Base-by-base conservation (phyloP, 192 early-diverging fungal genomes). In the Podila horticola region DNA sequence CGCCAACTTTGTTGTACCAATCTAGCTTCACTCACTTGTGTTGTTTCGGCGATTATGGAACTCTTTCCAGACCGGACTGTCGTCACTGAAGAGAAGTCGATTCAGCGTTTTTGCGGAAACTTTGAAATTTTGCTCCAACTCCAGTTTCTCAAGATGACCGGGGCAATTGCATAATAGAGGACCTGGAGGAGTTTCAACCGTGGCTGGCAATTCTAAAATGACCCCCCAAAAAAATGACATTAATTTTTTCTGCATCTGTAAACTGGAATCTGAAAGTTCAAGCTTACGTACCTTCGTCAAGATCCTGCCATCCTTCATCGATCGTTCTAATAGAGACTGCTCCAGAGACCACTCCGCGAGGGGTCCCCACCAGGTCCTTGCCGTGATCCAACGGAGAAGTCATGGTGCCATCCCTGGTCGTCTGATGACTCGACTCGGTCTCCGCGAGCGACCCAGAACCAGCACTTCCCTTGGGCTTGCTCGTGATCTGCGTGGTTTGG, bases 111-210 rank as follows among this genome's bases (percentile, higher is more conserved):
- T 93, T 22, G 92, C 93, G 4, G 90, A 85, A 20, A 90, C 31
- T 1, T 76, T 64, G 11, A 91, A 65, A 26, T 87, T 86, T 30
- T 86, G 65, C 28, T 91, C 88, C n/a, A 66, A 49, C 45, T 92
- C 91, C 29, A 84, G 62, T 60, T 88, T 86, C 52, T 94, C 93
- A 30, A 89, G 69, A 82, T 94, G 93, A 45, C 93, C 92, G 26
- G 82, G 64, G 73, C 93, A 94, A 13, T 85, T 85, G 62, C 93
- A 94, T 24, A 52, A 28, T 3, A 88, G 74, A 29, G 89, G 88
- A 1, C 66, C 82, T 12, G 79, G 59, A 2, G 93, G 93, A 20
- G 51, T 58, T 9, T 83, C 72, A 7, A 91, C 67, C 20, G 64
- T 62, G 20, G 82, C 52, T 13, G 93, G 92, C 29, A 90, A 73